Evolutionary conservation across 148 eudicot species (phyloP), one percentile per base, ranked within the genome.

Genomic region (Polygonum maritimum): DNA sequence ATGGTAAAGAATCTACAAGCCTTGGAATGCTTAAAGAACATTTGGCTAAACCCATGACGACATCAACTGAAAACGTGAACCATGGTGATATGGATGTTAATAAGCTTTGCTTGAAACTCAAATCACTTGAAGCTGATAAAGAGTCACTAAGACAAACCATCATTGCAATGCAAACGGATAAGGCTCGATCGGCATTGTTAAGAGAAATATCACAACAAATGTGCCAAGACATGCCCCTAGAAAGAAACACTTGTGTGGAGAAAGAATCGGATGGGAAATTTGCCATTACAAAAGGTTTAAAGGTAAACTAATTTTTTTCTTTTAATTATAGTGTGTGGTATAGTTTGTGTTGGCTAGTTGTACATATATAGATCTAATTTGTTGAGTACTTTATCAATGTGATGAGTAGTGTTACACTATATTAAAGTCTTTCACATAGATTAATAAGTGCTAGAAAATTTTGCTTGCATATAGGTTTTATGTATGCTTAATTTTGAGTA

Each of bases 51-150:
- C 41, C 47, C 7, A 90, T 90, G 11, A 81, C 80, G 78, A 91
- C 82, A 69, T 83, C 91, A 6, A 52, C 84, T 22, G 54, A 76
- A 74, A 79, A 54, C 35, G 80, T 79, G 15, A 86, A 89, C 79
- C 49, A 73, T 6, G 88, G 80, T 80, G 97, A 94, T 73, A 84
- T 86, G 15, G 93, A 90, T 54, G 80, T 92, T 39, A 86, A 82
- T 80, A 94, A 92, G 83, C 79, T 94, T 31, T 90, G 87, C 77
- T 60, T 80, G 75, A 85, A 97, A 80, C 90, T 94, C 83, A 97
- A 92, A 73, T 91, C 92, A 45, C 95, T 94, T 40, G 98, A 94
- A 81, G 98, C 92, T 74, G 98, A 94, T 78, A 89, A 96, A 79
- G 97, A 94, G 74, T 89, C 96, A 4, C 86, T 94, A 96, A 89